Conservation (phyloP, 2,329 filamentous ascomycete species). For the Fusarium decemcellulare region DNA sequence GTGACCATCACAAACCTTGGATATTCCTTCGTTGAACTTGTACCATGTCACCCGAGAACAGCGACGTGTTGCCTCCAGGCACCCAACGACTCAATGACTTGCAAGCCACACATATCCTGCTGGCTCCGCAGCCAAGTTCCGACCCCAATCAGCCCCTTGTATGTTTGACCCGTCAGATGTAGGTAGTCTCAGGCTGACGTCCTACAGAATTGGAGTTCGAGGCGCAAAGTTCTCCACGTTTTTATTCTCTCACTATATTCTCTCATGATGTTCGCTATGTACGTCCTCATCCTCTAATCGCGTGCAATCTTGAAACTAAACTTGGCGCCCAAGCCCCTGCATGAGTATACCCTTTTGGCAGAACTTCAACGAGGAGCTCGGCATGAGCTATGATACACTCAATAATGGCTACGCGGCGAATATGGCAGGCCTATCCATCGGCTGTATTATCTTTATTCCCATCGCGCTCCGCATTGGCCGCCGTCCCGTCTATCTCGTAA, state of each 20-base stretch:
- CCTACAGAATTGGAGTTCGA: constrained; percentile 33
- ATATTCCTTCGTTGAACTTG: too few species aligned
- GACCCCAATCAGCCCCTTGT: constrained; percentile 40
- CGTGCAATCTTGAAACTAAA: too few species aligned
- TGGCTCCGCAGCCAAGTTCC: constrained; percentile 36
- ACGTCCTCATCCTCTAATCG: not conserved
- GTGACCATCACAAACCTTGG: too few species aligned
- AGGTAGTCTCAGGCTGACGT: not conserved
- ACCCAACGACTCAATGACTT: constrained; percentile 34
- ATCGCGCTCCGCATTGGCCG: constrained; percentile 49
- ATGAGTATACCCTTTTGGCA: constrained; percentile 33
- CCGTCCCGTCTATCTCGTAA: constrained; percentile 47
- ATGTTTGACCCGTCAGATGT: not conserved
- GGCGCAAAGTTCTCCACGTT: constrained; percentile 32
- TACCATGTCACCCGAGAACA: not conserved
- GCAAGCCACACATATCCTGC: constrained; percentile 22
- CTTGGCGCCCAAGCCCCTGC: constrained; percentile 18
- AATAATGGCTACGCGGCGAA: constrained; percentile 43
- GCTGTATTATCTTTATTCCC: constrained; percentile 51
- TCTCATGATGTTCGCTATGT: constrained; percentile 39
- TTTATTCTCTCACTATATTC: constrained; percentile 28
- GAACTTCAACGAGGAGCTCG: constrained; percentile 22
- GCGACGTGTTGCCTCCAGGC: constrained; percentile 26
- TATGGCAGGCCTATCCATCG: constrained; percentile 46
- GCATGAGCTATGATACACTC: constrained; percentile 34